phyloP scores from a whole-genome alignment of 202 grass and related monocot species.

The Saccharum hybrid region DNA sequence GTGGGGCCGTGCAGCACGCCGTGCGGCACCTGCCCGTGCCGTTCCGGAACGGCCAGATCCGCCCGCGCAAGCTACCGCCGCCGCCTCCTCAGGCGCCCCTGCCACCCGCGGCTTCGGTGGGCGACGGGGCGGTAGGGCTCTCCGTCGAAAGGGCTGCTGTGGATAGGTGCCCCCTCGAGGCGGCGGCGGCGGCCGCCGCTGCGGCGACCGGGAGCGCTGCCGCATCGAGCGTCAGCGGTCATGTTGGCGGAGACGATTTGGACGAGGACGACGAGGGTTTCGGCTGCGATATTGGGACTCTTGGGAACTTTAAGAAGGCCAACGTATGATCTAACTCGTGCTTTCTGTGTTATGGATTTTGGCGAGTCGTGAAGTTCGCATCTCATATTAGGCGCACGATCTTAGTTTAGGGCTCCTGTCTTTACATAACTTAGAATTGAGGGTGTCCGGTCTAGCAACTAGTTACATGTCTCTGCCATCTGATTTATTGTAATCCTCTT shows the following conservation, averaged over 20 bases:
- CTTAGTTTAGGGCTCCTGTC: not conserved
- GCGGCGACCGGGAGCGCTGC: conserved; percentile 63
- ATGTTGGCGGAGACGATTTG: conserved; percentile 43
- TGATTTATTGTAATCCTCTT: not conserved
- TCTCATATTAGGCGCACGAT: not conserved
- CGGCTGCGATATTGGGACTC: conserved; percentile 61
- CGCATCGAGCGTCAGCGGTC: conserved; percentile 42
- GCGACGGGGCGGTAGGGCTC: conserved; percentile 48
- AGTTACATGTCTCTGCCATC: not conserved
- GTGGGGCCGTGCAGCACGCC: conserved; percentile 90
- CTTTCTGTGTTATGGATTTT: not conserved
- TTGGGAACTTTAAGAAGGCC: conserved; percentile 65
- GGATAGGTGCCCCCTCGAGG: conserved; percentile 60
- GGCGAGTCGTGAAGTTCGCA: not conserved
- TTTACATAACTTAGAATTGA: not conserved
- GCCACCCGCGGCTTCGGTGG: conserved; percentile 9
- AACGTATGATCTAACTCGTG: conserved; percentile 53
- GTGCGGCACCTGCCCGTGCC: conserved; percentile 77
- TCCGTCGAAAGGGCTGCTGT: conserved; percentile 54
- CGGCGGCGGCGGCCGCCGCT: conserved; percentile 45
- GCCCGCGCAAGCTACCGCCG: conserved; percentile 25
- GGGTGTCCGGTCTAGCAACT: not conserved
- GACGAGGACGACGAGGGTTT: conserved; percentile 72
- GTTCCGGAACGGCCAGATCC: conserved; percentile 62
- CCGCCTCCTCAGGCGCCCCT: conserved; percentile 28